Evolutionary conservation across 169 alveolate genomes (phyloP).

Genomic region (Cryptosporidium viatorum): DNA sequence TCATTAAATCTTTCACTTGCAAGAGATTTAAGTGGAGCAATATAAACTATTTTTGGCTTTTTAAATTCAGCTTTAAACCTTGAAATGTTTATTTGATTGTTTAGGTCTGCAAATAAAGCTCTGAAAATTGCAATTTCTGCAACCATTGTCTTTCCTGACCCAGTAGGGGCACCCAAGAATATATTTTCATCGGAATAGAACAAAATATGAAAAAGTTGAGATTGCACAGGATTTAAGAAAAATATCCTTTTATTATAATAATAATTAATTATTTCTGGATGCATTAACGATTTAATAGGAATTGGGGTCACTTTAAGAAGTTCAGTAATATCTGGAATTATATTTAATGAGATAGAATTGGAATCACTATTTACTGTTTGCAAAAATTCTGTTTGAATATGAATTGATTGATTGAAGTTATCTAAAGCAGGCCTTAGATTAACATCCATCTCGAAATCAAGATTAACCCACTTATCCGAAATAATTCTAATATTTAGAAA

Average conservation of each 20-base stretch:
- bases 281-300: slow-evolving; percentile 79
- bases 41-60: slow-evolving; percentile 91
- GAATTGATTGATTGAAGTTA: slow-evolving; percentile 43
- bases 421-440: slow-evolving; percentile 66
- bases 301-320: slow-evolving; percentile 88
- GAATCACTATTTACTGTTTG: slow-evolving; percentile 63
- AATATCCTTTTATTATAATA: slow-evolving; percentile 83
- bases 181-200: slow-evolving; percentile 95
- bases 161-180: slow-evolving; percentile 99
- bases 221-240: slow-evolving; percentile 95
- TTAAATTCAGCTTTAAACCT: slow-evolving; percentile 62
- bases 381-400: slow-evolving; percentile 73
- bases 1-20: slow-evolving; percentile 89
- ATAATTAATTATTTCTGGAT: slow-evolving; percentile 24
- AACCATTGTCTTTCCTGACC: slow-evolving; percentile 96
- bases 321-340: slow-evolving; percentile 79
- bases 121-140: slow-evolving; percentile 97
- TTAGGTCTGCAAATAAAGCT: slow-evolving; percentile 85
- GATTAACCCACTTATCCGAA: slow-evolving; percentile 72
- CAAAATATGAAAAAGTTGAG: slow-evolving; percentile 95
- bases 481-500: slow-evolving; percentile 77
- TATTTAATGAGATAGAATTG: slow-evolving; percentile 2
- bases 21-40: slow-evolving; percentile 99
- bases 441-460: slow-evolving; percentile 45
- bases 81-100: slow-evolving; percentile 79